Conservation (phyloP, 495 filamentous ascomycete genomes). For the Aspergillus bertholletiae region DNA sequence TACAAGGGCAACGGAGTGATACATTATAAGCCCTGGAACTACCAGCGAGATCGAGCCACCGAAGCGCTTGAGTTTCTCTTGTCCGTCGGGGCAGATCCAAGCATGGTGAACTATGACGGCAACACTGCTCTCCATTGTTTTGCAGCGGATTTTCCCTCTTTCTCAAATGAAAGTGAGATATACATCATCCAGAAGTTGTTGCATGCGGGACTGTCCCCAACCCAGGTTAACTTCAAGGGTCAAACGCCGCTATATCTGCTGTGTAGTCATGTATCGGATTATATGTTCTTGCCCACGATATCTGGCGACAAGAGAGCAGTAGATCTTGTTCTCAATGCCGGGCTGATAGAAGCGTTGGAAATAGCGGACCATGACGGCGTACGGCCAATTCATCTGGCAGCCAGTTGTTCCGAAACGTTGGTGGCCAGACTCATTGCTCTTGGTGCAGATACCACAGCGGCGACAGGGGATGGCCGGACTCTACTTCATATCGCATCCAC, state of each 20-base stretch:
- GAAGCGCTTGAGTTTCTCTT: constrained; percentile 9
- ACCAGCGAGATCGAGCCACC: not conserved
- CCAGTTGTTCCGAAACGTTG: constrained; percentile 25
- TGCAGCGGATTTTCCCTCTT: constrained; percentile 6
- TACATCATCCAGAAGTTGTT: constrained; percentile 1
- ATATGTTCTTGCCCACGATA: constrained; percentile 5
- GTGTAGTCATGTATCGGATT: constrained; percentile 8
- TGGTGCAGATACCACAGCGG: constrained; percentile 23
- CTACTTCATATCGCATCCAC: constrained; percentile 37
- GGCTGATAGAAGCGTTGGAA: not conserved
- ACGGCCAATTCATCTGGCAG: constrained; percentile 31
- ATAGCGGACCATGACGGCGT: constrained; percentile 17
- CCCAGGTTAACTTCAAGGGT: constrained; percentile 15
- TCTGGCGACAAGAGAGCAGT: constrained; percentile 4
- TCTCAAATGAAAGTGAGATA: not conserved
- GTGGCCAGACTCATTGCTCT: constrained; percentile 27
- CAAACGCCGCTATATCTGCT: constrained; percentile 24
- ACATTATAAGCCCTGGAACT: constrained; percentile 9
- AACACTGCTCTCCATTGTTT: constrained; percentile 14
- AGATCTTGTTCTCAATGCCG: constrained; percentile 11
- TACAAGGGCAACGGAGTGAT: constrained; percentile 18
- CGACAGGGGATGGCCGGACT: constrained; percentile 28
- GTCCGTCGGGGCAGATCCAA: constrained; percentile 10
- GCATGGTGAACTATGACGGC: constrained; percentile 14
- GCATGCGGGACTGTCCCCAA: constrained; percentile 9